Percentiles rank a stretch among this genome's conserved stretches.
Evolutionary conservation across 345 rosid genomes (phyloP).

Genomic region (Camelina sativa): DNA sequence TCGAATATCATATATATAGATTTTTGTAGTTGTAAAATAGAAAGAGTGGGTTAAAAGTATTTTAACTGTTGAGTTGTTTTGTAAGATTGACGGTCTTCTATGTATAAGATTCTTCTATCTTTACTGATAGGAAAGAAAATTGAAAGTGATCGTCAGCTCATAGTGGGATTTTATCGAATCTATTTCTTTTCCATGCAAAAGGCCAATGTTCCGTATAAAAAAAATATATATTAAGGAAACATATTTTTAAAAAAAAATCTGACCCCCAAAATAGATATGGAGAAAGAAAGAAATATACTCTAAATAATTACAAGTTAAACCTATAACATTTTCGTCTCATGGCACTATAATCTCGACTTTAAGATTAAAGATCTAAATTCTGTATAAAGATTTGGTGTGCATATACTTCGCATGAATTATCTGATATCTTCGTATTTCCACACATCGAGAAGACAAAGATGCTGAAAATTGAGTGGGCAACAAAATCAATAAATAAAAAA

Average conservation of each 20-base stretch:
- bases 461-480: constrained; percentile 38
- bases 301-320: no score
- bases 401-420: neutral
- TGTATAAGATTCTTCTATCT: neutral
- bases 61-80: neutral
- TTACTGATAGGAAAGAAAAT: neutral
- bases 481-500: constrained; percentile 14
- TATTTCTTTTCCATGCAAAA: constrained; percentile 1
- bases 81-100: neutral
- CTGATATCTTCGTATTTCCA: constrained; percentile 13
- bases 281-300: neutral
- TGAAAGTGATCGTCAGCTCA: neutral
- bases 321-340: neutral
- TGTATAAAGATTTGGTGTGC: no score
- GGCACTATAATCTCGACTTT: neutral
- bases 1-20: neutral
- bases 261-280: neutral
- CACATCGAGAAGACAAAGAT: constrained; percentile 47
- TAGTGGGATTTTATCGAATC: neutral
- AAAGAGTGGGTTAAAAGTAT: neutral
- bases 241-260: neutral
- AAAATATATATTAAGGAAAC: no score
- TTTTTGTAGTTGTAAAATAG: constrained; percentile 9
- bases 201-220: neutral
- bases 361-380: neutral